Evolutionary conservation across 371 early-diverging fungal genomes (phyloP).

Genomic region (Actinomortierella wolfii): DNA sequence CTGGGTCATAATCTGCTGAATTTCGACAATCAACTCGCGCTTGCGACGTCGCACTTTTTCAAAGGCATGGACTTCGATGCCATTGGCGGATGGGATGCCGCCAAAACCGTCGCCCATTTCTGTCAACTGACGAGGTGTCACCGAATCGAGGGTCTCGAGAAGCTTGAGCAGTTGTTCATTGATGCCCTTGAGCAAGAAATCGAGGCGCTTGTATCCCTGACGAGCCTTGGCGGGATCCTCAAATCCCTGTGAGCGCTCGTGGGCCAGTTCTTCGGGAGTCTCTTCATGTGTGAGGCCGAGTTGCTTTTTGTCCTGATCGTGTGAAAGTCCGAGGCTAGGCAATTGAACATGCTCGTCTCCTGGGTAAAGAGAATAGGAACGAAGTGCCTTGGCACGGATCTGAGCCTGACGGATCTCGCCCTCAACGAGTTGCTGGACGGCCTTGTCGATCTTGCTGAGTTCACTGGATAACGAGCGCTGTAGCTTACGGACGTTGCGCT

Average conservation of each 20-base stretch:
- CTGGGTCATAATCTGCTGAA: conserved; percentile 23
- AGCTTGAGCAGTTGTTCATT: conserved; percentile 28
- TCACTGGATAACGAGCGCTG: conserved; percentile 18
- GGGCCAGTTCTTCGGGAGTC: conserved; percentile 28
- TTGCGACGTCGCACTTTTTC: conserved; percentile 42
- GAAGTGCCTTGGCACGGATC: conserved; percentile 24
- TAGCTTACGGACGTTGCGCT: conserved; percentile 16
- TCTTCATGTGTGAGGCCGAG: conserved; percentile 21
- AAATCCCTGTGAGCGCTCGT: conserved; percentile 22
- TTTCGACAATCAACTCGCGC: conserved; percentile 18
- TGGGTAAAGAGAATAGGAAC: conserved; percentile 20
- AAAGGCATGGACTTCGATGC: conserved; percentile 27
- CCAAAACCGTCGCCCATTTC: conserved; percentile 33
- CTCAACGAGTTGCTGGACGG: conserved; percentile 16
- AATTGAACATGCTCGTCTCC: conserved; percentile 18
- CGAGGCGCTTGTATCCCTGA: conserved; percentile 35
- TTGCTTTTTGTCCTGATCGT: conserved; percentile 16
- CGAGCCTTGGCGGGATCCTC: conserved; percentile 24
- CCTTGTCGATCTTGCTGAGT: conserved; percentile 18
- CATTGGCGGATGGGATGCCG: conserved; percentile 15
- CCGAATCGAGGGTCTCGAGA: conserved; percentile 28
- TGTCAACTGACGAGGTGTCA: conserved; percentile 34
- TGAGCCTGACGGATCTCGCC: conserved; percentile 31
- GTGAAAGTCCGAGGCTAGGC: conserved; percentile 19
- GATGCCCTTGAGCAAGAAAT: conserved; percentile 25